phyloP scores from a whole-genome alignment of 202 grass and related monocot genomes.

The Cymbopogon flexuosus region DNA sequence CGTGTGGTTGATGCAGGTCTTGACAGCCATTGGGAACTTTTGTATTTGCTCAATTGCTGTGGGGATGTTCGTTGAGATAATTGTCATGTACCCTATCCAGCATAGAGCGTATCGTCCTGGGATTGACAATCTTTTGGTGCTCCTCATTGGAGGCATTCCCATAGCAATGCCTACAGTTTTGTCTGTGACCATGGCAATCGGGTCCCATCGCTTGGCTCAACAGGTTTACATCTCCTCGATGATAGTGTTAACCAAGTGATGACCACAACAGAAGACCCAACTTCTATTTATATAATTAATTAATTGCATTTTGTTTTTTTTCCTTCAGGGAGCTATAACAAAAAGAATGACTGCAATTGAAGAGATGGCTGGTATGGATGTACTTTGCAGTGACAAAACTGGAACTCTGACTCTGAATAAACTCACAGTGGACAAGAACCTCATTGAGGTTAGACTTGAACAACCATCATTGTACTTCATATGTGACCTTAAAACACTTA shows the following conservation, averaged over 20 bases:
- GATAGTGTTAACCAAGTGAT: not conserved
- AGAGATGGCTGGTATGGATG: slow-evolving; percentile 99
- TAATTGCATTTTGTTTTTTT: not conserved
- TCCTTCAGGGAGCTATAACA: slow-evolving; percentile 77
- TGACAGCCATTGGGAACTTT: slow-evolving; percentile 95
- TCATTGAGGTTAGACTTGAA: slow-evolving; percentile 52
- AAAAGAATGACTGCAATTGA: slow-evolving; percentile 99
- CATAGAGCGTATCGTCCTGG: slow-evolving; percentile 71
- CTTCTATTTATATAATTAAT: not conserved
- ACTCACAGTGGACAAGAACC: slow-evolving; percentile 86
- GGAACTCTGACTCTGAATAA: slow-evolving; percentile 96
- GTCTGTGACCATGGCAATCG: slow-evolving; percentile 96
- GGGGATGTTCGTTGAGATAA: slow-evolving; percentile 76
- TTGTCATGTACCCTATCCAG: slow-evolving; percentile 92
- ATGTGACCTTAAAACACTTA: slow-evolving; percentile 12
- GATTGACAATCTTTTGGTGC: slow-evolving; percentile 93
- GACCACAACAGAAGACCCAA: not conserved
- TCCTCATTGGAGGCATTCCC: slow-evolving; percentile 96
- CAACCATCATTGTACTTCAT: slow-evolving; percentile 10
- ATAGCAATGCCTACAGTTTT: slow-evolving; percentile 96
- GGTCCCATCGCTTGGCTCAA: slow-evolving; percentile 89
- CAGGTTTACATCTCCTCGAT: slow-evolving; percentile 43
- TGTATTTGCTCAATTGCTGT: slow-evolving; percentile 90
- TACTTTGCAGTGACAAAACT: slow-evolving; percentile 98
- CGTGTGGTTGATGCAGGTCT: slow-evolving; percentile 44